Percentiles rank a stretch among this genome's conserved stretches.
Conservation (phyloP, 83 land plant genomes). For the Diphasiastrum complanatum region DNA sequence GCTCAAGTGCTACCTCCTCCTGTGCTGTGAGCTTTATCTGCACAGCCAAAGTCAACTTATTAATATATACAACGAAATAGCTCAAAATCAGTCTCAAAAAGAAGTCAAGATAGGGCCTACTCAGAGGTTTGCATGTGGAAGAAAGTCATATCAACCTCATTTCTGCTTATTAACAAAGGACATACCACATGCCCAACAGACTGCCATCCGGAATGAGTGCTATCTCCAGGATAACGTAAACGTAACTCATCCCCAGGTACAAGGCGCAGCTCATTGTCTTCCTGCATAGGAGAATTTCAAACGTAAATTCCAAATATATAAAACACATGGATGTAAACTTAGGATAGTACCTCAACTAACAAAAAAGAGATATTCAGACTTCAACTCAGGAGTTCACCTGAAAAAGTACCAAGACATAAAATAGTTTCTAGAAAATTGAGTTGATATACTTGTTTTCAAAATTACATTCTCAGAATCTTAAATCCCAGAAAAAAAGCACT, state of each 20-base stretch:
- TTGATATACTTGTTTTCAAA: too few relatives aligned
- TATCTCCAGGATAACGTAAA: conserved; percentile 89
- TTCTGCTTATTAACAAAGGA: too few relatives aligned
- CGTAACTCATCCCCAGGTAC: conserved; percentile 99
- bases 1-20: conserved; percentile 99
- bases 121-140: too few relatives aligned
- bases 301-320: too few relatives aligned
- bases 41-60: neutral
- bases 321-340: too few relatives aligned
- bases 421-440: neutral
- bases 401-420: neutral
- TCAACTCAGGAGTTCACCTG: too few relatives aligned
- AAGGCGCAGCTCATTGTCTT: conserved; percentile 94
- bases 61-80: neutral
- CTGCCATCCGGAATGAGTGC: conserved; percentile 92
- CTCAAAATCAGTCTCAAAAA: conserved; percentile 9
- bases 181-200: conserved; percentile 99
- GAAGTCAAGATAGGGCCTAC: too few relatives aligned
- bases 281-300: conserved; percentile 40
- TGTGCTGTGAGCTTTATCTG: conserved; percentile 97
- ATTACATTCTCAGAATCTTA: too few relatives aligned
- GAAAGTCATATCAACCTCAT: too few relatives aligned
- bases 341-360: conserved; percentile 12
- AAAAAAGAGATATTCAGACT: too few relatives aligned
- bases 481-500: neutral